Evolutionary conservation across 2,329 filamentous ascomycete genomes (phyloP).

Genomic region (Claviceps humidiphila): DNA sequence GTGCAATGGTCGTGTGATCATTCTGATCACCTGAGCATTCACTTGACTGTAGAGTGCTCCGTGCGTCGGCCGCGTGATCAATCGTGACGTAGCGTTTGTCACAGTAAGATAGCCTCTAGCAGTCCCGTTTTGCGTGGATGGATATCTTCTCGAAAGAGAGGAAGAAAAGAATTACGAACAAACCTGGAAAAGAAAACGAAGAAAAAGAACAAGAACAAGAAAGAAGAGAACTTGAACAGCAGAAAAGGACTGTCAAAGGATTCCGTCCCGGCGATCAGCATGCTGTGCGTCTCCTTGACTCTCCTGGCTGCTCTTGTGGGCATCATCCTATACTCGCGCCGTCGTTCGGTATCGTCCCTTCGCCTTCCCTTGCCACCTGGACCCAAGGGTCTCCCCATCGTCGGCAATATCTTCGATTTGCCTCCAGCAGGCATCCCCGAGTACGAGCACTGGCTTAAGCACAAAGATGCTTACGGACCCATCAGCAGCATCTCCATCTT

Average conservation of each 20-base stretch:
- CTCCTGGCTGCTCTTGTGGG: not conserved
- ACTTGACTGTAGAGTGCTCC: no score
- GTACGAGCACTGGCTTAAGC: conserved; percentile 4
- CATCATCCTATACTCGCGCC: not conserved
- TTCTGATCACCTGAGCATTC: no score
- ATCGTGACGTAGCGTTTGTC: no score
- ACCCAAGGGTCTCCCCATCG: conserved; percentile 4
- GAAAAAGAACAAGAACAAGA: no score
- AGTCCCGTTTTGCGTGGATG: no score
- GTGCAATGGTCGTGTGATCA: no score
- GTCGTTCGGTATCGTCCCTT: not conserved
- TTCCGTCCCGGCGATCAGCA: not conserved
- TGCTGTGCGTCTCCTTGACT: not conserved
- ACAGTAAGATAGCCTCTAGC: no score
- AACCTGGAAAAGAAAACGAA: no score
- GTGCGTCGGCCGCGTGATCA: no score
- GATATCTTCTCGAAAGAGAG: not conserved
- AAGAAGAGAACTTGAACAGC: not conserved
- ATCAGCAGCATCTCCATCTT: conserved; percentile 22
- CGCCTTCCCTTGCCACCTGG: conserved; percentile 5
- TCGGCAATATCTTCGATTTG: conserved; percentile 5
- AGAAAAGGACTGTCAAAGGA: not conserved
- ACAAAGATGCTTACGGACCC: conserved; percentile 27
- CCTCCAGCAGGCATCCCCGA: not conserved
- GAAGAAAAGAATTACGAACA: not conserved